Evolutionary conservation across 495 filamentous ascomycete species (phyloP).

Genomic region (Melanomma pulvis-pyrius): DNA sequence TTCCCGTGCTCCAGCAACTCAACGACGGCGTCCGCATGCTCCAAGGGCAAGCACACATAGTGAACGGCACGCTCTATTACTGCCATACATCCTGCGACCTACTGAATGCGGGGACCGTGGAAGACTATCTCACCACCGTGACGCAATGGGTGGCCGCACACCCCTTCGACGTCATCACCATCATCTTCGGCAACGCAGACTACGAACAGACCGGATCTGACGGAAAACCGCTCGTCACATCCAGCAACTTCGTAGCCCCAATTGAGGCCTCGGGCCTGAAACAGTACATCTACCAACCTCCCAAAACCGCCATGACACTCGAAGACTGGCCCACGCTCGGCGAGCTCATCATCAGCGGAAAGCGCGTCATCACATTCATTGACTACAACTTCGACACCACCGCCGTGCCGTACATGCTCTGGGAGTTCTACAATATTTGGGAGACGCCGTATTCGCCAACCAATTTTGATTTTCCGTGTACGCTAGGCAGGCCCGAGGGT

Average conservation of each 20-base stretch:
- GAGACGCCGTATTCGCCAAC: slow-evolving; percentile 69
- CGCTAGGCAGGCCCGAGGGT: slow-evolving; percentile 61
- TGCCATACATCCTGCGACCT: slow-evolving; percentile 81
- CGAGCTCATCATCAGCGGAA: slow-evolving; percentile 71
- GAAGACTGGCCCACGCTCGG: slow-evolving; percentile 84
- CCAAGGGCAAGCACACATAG: slow-evolving; percentile 80
- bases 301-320: slow-evolving; percentile 67
- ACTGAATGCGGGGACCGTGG: slow-evolving; percentile 75
- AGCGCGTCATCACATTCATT: slow-evolving; percentile 67
- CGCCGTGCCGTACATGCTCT: slow-evolving; percentile 67
- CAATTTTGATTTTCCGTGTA: slow-evolving; percentile 61
- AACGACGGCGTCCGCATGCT: slow-evolving; percentile 89
- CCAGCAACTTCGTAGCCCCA: slow-evolving; percentile 18
- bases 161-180: slow-evolving; percentile 89
- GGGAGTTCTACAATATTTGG: slow-evolving; percentile 69
- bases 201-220: slow-evolving; percentile 20
- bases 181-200: slow-evolving; percentile 84
- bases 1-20: slow-evolving; percentile 71
- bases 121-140: slow-evolving; percentile 71
- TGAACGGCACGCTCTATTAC: slow-evolving; percentile 62
- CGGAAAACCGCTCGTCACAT: slow-evolving; percentile 29
- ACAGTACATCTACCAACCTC: slow-evolving; percentile 64
- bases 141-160: slow-evolving; percentile 72
- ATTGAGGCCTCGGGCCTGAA: slow-evolving; percentile 64
- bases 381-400: slow-evolving; percentile 87